Base-by-base conservation (phyloP, 805 yeast genomes). In the Candida alai region DNA sequence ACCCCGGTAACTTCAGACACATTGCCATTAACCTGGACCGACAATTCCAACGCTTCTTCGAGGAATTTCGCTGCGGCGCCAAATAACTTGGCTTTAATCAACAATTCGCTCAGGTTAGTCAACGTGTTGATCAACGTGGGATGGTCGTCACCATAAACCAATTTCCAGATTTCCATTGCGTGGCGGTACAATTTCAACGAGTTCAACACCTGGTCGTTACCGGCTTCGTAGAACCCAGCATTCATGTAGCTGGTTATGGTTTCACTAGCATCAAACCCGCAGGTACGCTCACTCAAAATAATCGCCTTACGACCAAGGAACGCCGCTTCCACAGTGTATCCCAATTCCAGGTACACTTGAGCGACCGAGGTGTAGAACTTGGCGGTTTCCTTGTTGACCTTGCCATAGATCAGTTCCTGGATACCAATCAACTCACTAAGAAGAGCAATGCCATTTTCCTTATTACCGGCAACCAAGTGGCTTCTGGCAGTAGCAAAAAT, bases 341-440 rank as follows among this genome's bases (percentile, higher is more conserved):
- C 77, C 28, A 76, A 54, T 39, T 80, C 87, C 38, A 76, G 70
- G 60, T 77, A 84, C 13, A 78, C 57, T 41, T 79, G 78, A 10
- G 94, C 82, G 30, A 87, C 65, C 7, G 75, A 65, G 26, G 78
- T 62, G 51, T 81, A 82, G 22, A 79, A 78, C 33, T 74, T 74
- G 10, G 90, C 87, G 19, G 89, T 84, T 46, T 81, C 87, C 6
- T 82, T 73, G 50, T 89, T 93, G 19, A 90, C 72, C 18, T 70
- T 55, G 19, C 97, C 96, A 48, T 84, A 84, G 19, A 86, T 77
- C 52, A 87, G 95, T 55, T 88, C 95, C 43, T 77, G 76, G 35
- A 87, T 69, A 6, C 81, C 62, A 22, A 85, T 62, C 19, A 93
- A 70, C 56, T 90, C 96, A 19, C 70, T 60, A 45, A 89, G 61